Evolutionary conservation across 495 filamentous ascomycete species (phyloP).

Genomic region (Podospora fimiseda): DNA sequence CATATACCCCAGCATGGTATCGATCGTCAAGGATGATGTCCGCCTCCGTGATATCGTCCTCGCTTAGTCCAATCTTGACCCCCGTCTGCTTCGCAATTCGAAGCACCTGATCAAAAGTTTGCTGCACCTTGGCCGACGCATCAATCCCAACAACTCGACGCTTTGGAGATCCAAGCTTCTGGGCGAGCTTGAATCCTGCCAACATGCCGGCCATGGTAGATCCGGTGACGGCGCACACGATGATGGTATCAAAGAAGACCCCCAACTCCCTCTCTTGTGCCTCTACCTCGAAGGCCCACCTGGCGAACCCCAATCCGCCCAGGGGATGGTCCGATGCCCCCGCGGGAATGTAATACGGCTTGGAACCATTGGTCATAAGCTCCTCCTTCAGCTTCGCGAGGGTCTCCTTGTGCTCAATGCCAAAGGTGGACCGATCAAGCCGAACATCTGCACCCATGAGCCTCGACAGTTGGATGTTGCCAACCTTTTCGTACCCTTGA

Average conservation of each 20-base stretch:
- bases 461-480: constrained; percentile 57
- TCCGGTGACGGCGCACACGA: constrained; percentile 59
- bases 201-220: constrained; percentile 58
- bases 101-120: constrained; percentile 53
- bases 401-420: constrained; percentile 55
- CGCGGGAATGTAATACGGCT: constrained; percentile 59
- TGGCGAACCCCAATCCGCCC: constrained; percentile 57
- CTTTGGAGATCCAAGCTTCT: constrained; percentile 34
- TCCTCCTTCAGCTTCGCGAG: constrained; percentile 42
- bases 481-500: constrained; percentile 46
- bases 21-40: constrained; percentile 56
- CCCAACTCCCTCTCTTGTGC: constrained; percentile 52
- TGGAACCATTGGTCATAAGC: constrained; percentile 38
- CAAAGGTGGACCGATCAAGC: constrained; percentile 46
- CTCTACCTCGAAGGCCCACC: constrained; percentile 57
- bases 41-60: constrained; percentile 47
- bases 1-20: constrained; percentile 57
- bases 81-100: constrained; percentile 54
- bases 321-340: constrained; percentile 61
- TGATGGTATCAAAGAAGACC: constrained; percentile 52
- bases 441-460: constrained; percentile 55
- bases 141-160: constrained; percentile 55
- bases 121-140: constrained; percentile 49
- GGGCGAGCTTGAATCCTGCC: constrained; percentile 54
- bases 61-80: constrained; percentile 48